Evolutionary conservation across 768 basidiomycete genomes (phyloP).

Genomic region (Boletus vermiculosoides): DNA sequence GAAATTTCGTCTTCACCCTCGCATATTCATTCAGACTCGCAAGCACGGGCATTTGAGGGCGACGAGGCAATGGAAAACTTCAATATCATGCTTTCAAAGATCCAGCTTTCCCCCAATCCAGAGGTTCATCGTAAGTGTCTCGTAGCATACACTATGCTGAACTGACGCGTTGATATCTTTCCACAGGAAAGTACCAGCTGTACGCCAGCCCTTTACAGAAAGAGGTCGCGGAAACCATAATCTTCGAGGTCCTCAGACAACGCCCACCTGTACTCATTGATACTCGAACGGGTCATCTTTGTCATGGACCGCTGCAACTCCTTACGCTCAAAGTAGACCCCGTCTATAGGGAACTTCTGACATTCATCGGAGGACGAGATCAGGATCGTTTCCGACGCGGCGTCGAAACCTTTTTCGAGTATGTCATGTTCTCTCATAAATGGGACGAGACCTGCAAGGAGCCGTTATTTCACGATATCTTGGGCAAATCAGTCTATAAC

Average conservation of each 20-base stretch:
- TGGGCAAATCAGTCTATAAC: not conserved
- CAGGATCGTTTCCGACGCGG: not conserved
- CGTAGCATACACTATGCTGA: not conserved
- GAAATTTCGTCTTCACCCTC: not conserved
- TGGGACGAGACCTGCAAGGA: constrained; percentile 3
- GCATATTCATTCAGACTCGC: not conserved
- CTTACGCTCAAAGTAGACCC: constrained; percentile 7
- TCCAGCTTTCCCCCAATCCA: not conserved
- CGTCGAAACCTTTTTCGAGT: constrained; percentile 8
- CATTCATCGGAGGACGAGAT: not conserved
- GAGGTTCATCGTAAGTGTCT: constrained; percentile 1
- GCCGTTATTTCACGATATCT: not conserved
- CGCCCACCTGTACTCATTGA: constrained; percentile 5
- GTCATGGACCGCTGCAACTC: not conserved
- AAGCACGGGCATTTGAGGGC: not conserved
- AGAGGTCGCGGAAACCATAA: not conserved
- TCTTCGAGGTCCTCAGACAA: not conserved
- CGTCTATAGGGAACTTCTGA: not conserved
- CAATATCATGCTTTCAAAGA: not conserved
- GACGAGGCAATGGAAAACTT: not conserved
- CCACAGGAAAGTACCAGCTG: not conserved
- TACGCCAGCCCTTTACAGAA: not conserved
- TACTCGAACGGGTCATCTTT: constrained; percentile 3
- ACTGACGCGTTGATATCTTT: not conserved
- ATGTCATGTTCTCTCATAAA: constrained; percentile 11